Evolutionary conservation across 495 filamentous ascomycete genomes (phyloP).

Genomic region (Aspergillus homomorphus): DNA sequence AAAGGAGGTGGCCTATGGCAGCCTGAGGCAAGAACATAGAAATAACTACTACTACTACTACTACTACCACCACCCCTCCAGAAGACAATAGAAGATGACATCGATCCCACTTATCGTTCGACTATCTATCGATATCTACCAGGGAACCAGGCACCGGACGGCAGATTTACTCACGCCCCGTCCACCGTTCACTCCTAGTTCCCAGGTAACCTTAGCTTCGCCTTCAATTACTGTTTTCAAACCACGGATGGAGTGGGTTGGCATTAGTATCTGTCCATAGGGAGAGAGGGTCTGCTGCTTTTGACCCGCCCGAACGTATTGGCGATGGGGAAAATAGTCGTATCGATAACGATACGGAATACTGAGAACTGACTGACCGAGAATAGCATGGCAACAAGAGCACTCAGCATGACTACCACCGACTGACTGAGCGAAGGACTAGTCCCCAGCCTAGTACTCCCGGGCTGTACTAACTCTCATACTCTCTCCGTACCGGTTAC

Average conservation of each 20-base stretch:
- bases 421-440: slow-evolving; percentile 9
- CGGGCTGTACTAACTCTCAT: neutral
- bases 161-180: slow-evolving; percentile 1
- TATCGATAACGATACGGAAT: neutral
- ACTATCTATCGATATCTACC: neutral
- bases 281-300: neutral
- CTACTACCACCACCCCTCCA: neutral
- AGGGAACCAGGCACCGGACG: neutral
- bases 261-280: neutral
- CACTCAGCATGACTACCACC: neutral
- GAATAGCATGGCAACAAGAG: neutral
- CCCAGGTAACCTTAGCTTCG: neutral
- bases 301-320: slow-evolving; percentile 2
- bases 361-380: neutral
- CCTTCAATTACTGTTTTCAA: slow-evolving; percentile 1
- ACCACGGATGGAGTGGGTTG: slow-evolving; percentile 6
- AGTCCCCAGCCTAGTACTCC: slow-evolving; percentile 10
- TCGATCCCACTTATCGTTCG: neutral
- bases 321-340: slow-evolving; percentile 4
- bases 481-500: slow-evolving; percentile 7
- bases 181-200: neutral
- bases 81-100: neutral
- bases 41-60: neutral
- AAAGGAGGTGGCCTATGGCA: neutral
- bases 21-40: neutral